Conservation (phyloP, 225 moss, liverwort and hornwort genomes). For the Straminergon stramineum region DNA sequence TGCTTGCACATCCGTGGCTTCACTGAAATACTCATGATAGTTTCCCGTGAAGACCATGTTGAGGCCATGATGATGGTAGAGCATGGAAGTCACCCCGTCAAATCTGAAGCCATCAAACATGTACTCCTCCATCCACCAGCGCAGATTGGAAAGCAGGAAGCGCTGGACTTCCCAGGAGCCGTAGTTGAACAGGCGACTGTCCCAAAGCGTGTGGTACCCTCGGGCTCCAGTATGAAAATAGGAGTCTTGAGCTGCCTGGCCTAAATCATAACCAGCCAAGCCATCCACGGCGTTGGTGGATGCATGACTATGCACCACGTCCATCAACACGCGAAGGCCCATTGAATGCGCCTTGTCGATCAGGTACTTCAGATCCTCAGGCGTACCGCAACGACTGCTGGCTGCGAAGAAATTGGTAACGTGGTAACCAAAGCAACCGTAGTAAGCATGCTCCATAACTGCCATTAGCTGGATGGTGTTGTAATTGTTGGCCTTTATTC, state of each 20-base stretch:
- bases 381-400: constrained; percentile 90
- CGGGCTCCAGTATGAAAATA: constrained; percentile 71
- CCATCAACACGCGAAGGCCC: constrained; percentile 88
- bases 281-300: constrained; percentile 84
- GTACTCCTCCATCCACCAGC: constrained; percentile 94
- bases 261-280: constrained; percentile 83
- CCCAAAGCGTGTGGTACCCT: constrained; percentile 88
- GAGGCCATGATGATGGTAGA: constrained; percentile 86
- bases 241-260: constrained; percentile 45
- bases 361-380: constrained; percentile 89
- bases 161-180: constrained; percentile 91
- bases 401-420: constrained; percentile 91
- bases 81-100: constrained; percentile 95
- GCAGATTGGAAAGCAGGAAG: constrained; percentile 82
- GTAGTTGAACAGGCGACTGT: constrained; percentile 85
- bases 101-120: constrained; percentile 92
- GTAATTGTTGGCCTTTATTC: constrained; percentile 86
- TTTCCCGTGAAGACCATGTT: constrained; percentile 82
- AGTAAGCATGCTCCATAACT: constrained; percentile 88
- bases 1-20: constrained; percentile 72
- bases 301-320: constrained; percentile 88
- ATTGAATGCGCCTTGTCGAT: constrained; percentile 81
- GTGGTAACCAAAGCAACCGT: constrained; percentile 92
- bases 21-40: constrained; percentile 80
- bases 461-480: constrained; percentile 95